Evolutionary conservation across 768 basidiomycete genomes (phyloP).

Genomic region (Naganishia onofrii): DNA sequence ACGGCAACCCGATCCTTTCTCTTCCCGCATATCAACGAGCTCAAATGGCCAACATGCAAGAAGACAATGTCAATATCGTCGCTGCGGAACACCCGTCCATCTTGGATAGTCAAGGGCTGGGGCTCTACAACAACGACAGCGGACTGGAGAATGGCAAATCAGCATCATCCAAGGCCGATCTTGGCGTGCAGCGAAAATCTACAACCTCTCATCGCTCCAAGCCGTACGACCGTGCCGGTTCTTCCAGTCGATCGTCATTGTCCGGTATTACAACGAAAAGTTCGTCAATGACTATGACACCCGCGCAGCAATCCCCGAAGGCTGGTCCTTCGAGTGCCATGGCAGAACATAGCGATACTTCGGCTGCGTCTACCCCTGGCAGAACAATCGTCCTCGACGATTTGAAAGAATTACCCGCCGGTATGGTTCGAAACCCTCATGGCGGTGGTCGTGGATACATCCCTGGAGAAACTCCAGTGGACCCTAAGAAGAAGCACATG

Average conservation of each 20-base stretch:
- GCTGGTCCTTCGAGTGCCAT: not conserved
- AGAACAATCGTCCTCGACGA: constrained; percentile 12
- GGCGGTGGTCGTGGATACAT: constrained; percentile 51
- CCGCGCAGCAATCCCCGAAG: not conserved
- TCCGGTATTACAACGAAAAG: not conserved
- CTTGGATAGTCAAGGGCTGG: not conserved
- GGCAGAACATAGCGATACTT: not conserved
- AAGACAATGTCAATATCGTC: not conserved
- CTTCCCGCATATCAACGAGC: constrained; percentile 2
- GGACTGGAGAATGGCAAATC: not conserved
- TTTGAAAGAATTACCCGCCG: constrained; percentile 5
- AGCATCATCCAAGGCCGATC: not conserved
- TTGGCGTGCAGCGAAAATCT: not conserved
- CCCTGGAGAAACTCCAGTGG: constrained; percentile 50
- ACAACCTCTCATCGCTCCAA: not conserved
- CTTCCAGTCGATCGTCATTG: constrained; percentile 15
- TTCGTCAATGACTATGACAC: not conserved
- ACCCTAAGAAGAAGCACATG: constrained; percentile 51
- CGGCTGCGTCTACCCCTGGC: not conserved
- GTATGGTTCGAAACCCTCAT: constrained; percentile 42
- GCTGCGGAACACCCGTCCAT: no score
- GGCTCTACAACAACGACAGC: not conserved
- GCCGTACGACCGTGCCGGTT: constrained; percentile 1
- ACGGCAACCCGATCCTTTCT: constrained; percentile 1
- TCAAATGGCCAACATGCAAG: not conserved